Evolutionary conservation across 78 protist genomes (phyloP), one percentile per base, ranked within the genome.

Genomic region (Dictyostelium capitatum): DNA sequence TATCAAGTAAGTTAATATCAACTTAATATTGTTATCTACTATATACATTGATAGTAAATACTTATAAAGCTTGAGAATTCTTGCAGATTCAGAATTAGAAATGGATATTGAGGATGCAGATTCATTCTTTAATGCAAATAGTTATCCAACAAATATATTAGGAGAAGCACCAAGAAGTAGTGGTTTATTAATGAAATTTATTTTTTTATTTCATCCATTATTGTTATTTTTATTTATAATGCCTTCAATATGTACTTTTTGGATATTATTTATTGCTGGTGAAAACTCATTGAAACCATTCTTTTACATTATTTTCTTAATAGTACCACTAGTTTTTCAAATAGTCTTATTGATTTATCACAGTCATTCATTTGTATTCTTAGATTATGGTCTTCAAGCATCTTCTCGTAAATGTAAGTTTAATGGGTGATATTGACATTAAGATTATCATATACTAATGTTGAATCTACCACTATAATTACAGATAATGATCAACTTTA

Each of bases 341-440:
- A 47, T 87, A 1, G 65, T 87, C 12, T 43, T 87, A 62, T 77
- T 87, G n/a, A 23, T 77, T 20, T 87, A 87, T 65, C 93, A 87
- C 64, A 77, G 84, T 3, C 51, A 82, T 46, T 87, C 93, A 62
- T 78, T 64, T 59, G 53, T 87, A 28, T 87, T 87, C 72, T 51
- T 87, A 47, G 78, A 69, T 30, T 87, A 87, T 77, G 93, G 93
- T 28, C 25, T 82, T 28, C 93, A 87, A 64, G 93, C 93, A 23
- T 19, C 78, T 51, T 87, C 93, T 14, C 79, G 65, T 62, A 87
- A 62, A 65, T 87, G 93, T 87, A 77, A 85, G 43, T 37, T 37
- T 37, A n/a, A n/a, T 37, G 43, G 2, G 6, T 37, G 6, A 37
- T 37, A 37, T 70, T 37, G 1, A 37, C 43, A 37, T 37, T 3